A percentile compares a stretch with the other conserved stretches of the same genome.
Conservation (phyloP, 768 basidiomycete genomes). For the Fibroporia radiculosa region DNA sequence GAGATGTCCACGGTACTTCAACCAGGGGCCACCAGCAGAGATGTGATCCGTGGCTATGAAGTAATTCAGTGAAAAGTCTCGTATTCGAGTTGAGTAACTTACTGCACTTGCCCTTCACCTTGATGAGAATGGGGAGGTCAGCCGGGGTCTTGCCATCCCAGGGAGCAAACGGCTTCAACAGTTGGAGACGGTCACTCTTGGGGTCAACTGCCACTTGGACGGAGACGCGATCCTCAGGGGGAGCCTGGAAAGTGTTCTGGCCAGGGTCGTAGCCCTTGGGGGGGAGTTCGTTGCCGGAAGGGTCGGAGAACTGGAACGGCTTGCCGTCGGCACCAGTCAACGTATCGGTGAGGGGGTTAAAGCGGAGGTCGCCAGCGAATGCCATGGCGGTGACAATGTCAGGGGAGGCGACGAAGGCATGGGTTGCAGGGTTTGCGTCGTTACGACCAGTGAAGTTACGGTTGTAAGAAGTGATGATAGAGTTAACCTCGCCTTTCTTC, state of each 20-base stretch:
- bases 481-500: slow-evolving; percentile 94
- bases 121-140: slow-evolving; percentile 91
- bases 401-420: slow-evolving; percentile 91
- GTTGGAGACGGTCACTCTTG: slow-evolving; percentile 83
- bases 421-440: slow-evolving; percentile 98
- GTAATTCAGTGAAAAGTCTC: slow-evolving; percentile 5
- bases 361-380: slow-evolving; percentile 88
- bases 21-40: slow-evolving; percentile 97
- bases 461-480: slow-evolving; percentile 99
- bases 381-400: slow-evolving; percentile 96
- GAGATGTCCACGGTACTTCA: slow-evolving; percentile 98
- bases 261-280: slow-evolving; percentile 95
- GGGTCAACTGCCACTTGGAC: slow-evolving; percentile 86
- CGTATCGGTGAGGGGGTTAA: slow-evolving; percentile 93
- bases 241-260: slow-evolving; percentile 94
- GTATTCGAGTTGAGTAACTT: slow-evolving; percentile 27
- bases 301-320: slow-evolving; percentile 93
- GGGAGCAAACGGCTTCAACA: slow-evolving; percentile 79
- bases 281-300: slow-evolving; percentile 87
- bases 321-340: slow-evolving; percentile 90
- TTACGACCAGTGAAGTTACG: slow-evolving; percentile 99
- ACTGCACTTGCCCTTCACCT: slow-evolving; percentile 99
- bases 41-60: slow-evolving; percentile 81
- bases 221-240: slow-evolving; percentile 74
- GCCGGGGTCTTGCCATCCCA: slow-evolving; percentile 92